A percentile compares a stretch with the other conserved stretches of the same genome.
phyloP scores from a whole-genome alignment of 805 yeast genomes.

The Yamadazyma endophytica region DNA sequence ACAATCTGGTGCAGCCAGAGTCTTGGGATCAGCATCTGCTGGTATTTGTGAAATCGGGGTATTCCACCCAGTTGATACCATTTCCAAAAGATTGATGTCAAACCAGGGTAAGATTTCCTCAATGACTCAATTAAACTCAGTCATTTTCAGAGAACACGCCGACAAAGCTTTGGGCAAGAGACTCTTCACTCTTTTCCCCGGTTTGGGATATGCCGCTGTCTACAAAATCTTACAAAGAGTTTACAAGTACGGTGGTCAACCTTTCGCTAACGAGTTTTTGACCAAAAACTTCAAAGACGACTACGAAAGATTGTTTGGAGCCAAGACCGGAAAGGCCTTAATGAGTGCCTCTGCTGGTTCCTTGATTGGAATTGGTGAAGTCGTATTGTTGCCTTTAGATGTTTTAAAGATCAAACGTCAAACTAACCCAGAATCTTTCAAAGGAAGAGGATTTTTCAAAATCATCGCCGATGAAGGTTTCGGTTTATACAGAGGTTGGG shows the following conservation, averaged over 20 bases:
- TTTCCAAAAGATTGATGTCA: conserved; percentile 91
- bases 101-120: conserved; percentile 67
- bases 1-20: conserved; percentile 85
- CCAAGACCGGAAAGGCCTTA: conserved; percentile 95
- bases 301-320: conserved; percentile 78
- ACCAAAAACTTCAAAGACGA: conserved; percentile 64
- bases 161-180: conserved; percentile 65
- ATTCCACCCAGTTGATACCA: conserved; percentile 98
- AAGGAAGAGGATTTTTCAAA: conserved; percentile 92
- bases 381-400: conserved; percentile 90
- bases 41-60: conserved; percentile 96
- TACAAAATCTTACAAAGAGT: conserved; percentile 96
- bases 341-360: conserved; percentile 98
- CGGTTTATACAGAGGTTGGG: conserved; percentile 96
- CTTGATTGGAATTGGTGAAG: conserved; percentile 95
- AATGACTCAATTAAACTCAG: conserved; percentile 68
- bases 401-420: conserved; percentile 97
- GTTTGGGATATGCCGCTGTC: conserved; percentile 96
- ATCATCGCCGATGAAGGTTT: conserved; percentile 89
- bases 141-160: conserved; percentile 83
- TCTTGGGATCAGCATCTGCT: conserved; percentile 96
- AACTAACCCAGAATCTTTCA: conserved; percentile 99
- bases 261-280: conserved; percentile 92
- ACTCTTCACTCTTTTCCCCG: conserved; percentile 86
- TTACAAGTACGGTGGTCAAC: conserved; percentile 99